Conservation (phyloP, 441 rosid genomes). For the Populus hybrid region DNA sequence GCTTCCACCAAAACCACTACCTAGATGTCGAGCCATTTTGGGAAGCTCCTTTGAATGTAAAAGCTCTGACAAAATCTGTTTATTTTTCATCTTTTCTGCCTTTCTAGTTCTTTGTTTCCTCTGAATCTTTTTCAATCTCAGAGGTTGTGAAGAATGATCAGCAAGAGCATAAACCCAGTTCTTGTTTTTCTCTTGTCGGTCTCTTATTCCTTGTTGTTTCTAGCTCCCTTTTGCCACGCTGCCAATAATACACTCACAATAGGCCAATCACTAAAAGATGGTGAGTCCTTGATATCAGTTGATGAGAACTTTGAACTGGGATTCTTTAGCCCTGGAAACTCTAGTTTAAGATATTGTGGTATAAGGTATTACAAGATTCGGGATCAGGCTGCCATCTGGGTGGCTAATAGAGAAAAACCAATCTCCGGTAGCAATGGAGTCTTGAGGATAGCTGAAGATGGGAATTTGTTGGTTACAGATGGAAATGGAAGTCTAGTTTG, state of each 20-base stretch:
- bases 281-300: constrained; percentile 43
- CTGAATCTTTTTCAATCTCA: neutral
- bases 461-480: constrained; percentile 49
- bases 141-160: constrained; percentile 15
- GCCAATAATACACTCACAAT: constrained; percentile 36
- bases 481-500: constrained; percentile 38
- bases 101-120: neutral
- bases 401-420: constrained; percentile 67
- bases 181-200: constrained; percentile 15
- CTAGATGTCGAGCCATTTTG: neutral
- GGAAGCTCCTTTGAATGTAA: neutral
- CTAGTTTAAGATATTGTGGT: constrained; percentile 21
- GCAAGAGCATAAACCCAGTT: constrained; percentile 11
- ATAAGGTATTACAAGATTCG: constrained; percentile 21
- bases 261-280: constrained; percentile 46
- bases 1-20: constrained; percentile 1
- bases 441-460: constrained; percentile 44
- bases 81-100: neutral
- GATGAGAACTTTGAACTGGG: constrained; percentile 28
- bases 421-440: constrained; percentile 46
- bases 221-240: constrained; percentile 34
- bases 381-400: constrained; percentile 55
- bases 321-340: constrained; percentile 19
- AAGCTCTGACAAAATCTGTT: neutral
- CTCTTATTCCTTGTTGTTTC: constrained; percentile 22